Evolutionary conservation across 805 yeast species (phyloP), one percentile per base, ranked within the genome.

Genomic region (Metschnikowia picachoensis): DNA sequence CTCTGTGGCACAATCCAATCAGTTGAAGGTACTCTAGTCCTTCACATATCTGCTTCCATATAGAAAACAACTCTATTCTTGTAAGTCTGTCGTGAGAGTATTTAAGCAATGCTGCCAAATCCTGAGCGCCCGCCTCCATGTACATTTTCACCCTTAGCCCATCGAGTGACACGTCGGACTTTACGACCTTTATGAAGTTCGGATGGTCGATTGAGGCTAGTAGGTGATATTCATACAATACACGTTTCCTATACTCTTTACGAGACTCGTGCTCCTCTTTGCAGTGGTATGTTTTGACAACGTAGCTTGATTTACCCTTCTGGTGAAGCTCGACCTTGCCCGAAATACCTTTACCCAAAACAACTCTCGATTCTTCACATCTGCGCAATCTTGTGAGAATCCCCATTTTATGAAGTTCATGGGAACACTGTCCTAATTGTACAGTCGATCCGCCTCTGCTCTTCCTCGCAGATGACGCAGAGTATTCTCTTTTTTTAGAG

Each of bases 271-370:
- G 54, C 6, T 48, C 44, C 44, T 77, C 82, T 41, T 58, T 64
- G 2, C 60, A 48, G 30, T 63, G 65, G 58, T 75, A 78, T 1
- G 63, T 61, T 56, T 81, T 80, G 3, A 79, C 65, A 0, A 81
- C 85, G 45, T 61, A 66, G 2, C 31, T 14, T 16, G 27, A 11
- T 25, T 35, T 7, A 13, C 36, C 37, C 1, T 16, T 35, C 11
- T 42, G 37, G 44, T 48, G 46, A 25, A 68, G 58, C n/a, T 64
- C 70, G 8, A 69, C 74, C 10, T 44, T 55, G 0, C 72, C 73
- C 1, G 70, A 61, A 5, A 65, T 51, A 56, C 74, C 52, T 53
- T 58, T 42, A 60, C 73, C 53, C 65, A 72, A 61, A 16, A 32
- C 15, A 31, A 29, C 40, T 32, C 4, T 35, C 2, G 38, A 11